These are phyloP conservation scores for Ceratocystis eucalypticola DNA, from an alignment of 2,329 filamentous ascomycete genomes.

Conservation along the genomic window DNA sequence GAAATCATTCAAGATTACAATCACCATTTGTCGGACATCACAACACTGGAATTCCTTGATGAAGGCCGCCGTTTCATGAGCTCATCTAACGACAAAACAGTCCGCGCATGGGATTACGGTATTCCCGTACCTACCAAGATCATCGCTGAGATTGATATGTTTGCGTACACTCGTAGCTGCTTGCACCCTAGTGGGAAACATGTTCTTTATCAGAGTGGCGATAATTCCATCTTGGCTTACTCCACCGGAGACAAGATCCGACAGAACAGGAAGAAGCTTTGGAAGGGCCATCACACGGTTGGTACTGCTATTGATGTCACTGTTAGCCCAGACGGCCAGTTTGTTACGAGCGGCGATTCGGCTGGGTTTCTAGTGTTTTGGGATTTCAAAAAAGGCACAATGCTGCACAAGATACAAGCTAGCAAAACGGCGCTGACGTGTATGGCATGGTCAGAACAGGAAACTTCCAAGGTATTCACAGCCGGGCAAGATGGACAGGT, in stretches of 20 bases:
- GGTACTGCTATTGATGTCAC: slow-evolving; percentile 85
- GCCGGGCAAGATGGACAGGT: slow-evolving; percentile 81
- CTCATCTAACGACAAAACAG: slow-evolving; percentile 90
- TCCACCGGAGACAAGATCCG: slow-evolving; percentile 89
- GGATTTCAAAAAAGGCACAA: slow-evolving; percentile 99
- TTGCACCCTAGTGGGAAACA: slow-evolving; percentile 85
- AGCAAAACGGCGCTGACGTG: slow-evolving; percentile 72
- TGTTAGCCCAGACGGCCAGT: slow-evolving; percentile 82
- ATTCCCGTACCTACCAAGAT: slow-evolving; percentile 98
- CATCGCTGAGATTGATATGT: slow-evolving; percentile 97
- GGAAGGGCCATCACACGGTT: slow-evolving; percentile 89
- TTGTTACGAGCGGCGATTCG: slow-evolving; percentile 74
- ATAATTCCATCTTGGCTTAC: slow-evolving; percentile 96
- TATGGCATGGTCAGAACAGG: slow-evolving; percentile 92
- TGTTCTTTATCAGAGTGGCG: slow-evolving; percentile 80
- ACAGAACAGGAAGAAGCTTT: slow-evolving; percentile 94
- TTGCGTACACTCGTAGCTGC: slow-evolving; percentile 75
- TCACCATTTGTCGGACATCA: slow-evolving; percentile 93
- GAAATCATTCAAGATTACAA: slow-evolving; percentile 94
- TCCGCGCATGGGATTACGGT: slow-evolving; percentile 95
- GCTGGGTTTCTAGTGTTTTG: slow-evolving; percentile 89
- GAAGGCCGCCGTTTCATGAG: slow-evolving; percentile 92
- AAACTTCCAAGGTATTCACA: slow-evolving; percentile 85
- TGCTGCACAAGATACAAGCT: slow-evolving; percentile 92
- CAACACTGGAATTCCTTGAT: slow-evolving; percentile 94